These are phyloP conservation scores for Salvia hispanica DNA, from an alignment of 257 asterid species.

Conservation along the genomic window DNA sequence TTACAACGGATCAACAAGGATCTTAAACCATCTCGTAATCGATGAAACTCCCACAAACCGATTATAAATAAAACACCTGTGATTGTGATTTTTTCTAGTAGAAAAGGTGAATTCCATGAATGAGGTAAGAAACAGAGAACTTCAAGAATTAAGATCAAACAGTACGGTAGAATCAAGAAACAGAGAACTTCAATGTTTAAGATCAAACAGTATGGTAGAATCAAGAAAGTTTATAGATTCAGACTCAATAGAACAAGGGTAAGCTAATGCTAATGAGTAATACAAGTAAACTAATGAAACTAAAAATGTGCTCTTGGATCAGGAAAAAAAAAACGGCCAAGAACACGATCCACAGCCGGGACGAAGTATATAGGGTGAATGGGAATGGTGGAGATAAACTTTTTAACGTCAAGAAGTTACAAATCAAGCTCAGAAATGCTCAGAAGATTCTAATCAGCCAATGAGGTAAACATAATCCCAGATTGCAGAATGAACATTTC, in stretches of 20 bases:
- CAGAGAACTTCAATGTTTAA: not conserved
- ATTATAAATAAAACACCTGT: too few relatives aligned
- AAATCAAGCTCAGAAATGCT: too few relatives aligned
- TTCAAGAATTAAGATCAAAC: conserved; percentile 11
- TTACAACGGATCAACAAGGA: too few relatives aligned
- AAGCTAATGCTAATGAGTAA: not conserved
- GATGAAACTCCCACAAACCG: too few relatives aligned
- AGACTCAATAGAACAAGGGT: not conserved
- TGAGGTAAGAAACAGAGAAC: not conserved
- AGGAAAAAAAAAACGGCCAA: not conserved
- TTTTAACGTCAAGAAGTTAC: too few relatives aligned
- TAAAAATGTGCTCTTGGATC: not conserved
- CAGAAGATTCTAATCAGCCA: not conserved
- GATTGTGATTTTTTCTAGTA: not conserved
- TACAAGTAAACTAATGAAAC: not conserved
- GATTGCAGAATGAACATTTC: not conserved
- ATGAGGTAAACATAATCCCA: not conserved
- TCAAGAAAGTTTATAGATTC: not conserved
- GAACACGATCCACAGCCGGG: not conserved
- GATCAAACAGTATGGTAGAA: conserved; percentile 1
- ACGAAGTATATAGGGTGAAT: too few relatives aligned
- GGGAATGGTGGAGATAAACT: too few relatives aligned
- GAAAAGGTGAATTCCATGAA: not conserved
- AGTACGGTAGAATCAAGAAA: not conserved
- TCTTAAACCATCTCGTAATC: too few relatives aligned